These are phyloP conservation scores for Haberlea rhodopensis DNA, from an alignment of 257 asterid species.

Conservation along the genomic window DNA sequence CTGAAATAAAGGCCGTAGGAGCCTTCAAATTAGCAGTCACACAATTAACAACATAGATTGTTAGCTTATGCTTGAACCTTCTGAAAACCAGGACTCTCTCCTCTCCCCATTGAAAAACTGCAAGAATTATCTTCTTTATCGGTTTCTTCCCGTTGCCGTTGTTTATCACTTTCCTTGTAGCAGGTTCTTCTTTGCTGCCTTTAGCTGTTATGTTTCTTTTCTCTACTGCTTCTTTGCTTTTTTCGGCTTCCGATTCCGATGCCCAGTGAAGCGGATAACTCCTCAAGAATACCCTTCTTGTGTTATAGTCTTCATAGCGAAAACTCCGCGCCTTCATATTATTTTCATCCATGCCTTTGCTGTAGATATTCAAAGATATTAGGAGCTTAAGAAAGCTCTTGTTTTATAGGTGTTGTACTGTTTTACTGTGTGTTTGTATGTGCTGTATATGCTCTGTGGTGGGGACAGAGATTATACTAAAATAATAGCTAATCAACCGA, in stretches of 20 bases:
- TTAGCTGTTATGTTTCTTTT: slow-evolving; percentile 3
- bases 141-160: slow-evolving; percentile 35
- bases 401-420: not conserved
- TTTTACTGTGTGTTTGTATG: not conserved
- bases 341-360: not conserved
- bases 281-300: slow-evolving; percentile 74
- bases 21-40: slow-evolving; percentile 54
- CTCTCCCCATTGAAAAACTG: slow-evolving; percentile 74
- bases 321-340: not conserved
- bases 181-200: slow-evolving; percentile 26
- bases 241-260: slow-evolving; percentile 42
- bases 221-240: slow-evolving; percentile 30
- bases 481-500: no score
- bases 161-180: slow-evolving; percentile 3
- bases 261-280: slow-evolving; percentile 79
- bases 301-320: slow-evolving; percentile 21
- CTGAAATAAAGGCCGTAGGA: slow-evolving; percentile 57
- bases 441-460: not conserved
- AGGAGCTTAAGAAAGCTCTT: not conserved
- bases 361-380: not conserved
- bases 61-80: slow-evolving; percentile 69
- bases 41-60: slow-evolving; percentile 59
- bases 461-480: not conserved
- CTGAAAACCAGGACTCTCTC: slow-evolving; percentile 53
- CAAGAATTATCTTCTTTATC: slow-evolving; percentile 51